Conservation (phyloP, 2,329 filamentous ascomycete genomes). For the Clonostachys byssicola region DNA sequence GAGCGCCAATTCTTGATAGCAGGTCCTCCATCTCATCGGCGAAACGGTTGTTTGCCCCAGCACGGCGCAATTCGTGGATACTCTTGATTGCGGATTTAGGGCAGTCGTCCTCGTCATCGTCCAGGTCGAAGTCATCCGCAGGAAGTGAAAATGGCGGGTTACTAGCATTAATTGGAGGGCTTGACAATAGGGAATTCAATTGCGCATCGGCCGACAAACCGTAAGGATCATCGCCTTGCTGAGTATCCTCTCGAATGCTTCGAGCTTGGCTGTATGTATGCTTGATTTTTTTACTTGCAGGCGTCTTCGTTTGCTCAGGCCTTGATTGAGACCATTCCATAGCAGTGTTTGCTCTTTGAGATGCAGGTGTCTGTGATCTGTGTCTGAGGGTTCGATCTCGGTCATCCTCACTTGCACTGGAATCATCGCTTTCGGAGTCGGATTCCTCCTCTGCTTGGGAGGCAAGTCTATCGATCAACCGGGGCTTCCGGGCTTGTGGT, state of each 20-base stretch:
- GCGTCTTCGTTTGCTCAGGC: neutral
- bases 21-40: slow-evolving; percentile 63
- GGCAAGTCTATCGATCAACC: slow-evolving; percentile 5
- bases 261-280: slow-evolving; percentile 5
- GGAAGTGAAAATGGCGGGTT: slow-evolving; percentile 15
- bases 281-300: slow-evolving; percentile 5
- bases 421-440: neutral
- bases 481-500: slow-evolving; percentile 1
- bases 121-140: slow-evolving; percentile 14
- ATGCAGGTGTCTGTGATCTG: slow-evolving; percentile 1
- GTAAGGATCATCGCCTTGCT: neutral
- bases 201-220: neutral
- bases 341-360: neutral
- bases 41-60: slow-evolving; percentile 62
- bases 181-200: slow-evolving; percentile 1
- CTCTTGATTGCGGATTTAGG: slow-evolving; percentile 51
- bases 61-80: slow-evolving; percentile 62
- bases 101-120: slow-evolving; percentile 30
- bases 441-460: slow-evolving; percentile 3
- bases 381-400: neutral
- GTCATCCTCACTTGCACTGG: neutral
- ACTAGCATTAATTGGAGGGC: slow-evolving; percentile 1
- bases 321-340: neutral
- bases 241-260: slow-evolving; percentile 2
- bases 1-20: slow-evolving; percentile 53